A percentile compares a stretch with the other conserved stretches of the same genome.
These are phyloP conservation scores for Linaria vulgaris DNA, from an alignment of 257 asterid species.

Conservation along the genomic window DNA sequence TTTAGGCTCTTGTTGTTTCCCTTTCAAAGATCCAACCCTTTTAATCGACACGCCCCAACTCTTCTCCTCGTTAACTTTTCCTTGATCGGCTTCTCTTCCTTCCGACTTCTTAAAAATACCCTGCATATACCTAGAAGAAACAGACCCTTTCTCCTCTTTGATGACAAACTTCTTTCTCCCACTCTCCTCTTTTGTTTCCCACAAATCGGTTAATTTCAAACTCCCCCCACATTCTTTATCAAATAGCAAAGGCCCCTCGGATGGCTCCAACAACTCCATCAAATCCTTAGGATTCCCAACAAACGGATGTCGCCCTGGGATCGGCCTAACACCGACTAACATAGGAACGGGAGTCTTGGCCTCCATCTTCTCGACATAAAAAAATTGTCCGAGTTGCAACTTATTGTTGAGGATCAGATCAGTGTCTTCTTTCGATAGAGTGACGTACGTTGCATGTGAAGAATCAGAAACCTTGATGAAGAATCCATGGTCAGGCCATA, in stretches of 20 bases:
- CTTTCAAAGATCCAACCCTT: slow-evolving; percentile 35
- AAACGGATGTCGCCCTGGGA: slow-evolving; percentile 79
- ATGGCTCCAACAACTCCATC: slow-evolving; percentile 67
- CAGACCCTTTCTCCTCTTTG: slow-evolving; percentile 73
- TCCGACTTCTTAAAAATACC: slow-evolving; percentile 51
- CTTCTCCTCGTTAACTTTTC: slow-evolving; percentile 36
- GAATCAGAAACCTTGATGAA: slow-evolving; percentile 89
- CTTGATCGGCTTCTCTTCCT: slow-evolving; percentile 39
- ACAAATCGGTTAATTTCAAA: slow-evolving; percentile 13
- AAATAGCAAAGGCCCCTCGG: slow-evolving; percentile 35
- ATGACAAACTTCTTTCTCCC: slow-evolving; percentile 57
- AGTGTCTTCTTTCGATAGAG: slow-evolving; percentile 59
- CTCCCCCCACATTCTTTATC: slow-evolving; percentile 28
- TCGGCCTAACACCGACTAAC: slow-evolving; percentile 66
- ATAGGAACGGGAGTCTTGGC: slow-evolving; percentile 69
- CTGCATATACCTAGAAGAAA: slow-evolving; percentile 80
- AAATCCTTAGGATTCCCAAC: slow-evolving; percentile 80
- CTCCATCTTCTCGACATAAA: slow-evolving; percentile 77
- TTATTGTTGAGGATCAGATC: slow-evolving; percentile 77
- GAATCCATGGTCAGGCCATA: slow-evolving; percentile 84
- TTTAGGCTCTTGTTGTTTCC: slow-evolving; percentile 50
- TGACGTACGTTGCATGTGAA: slow-evolving; percentile 79
- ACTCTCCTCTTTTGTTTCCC: slow-evolving; percentile 36
- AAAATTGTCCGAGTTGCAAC: slow-evolving; percentile 73
- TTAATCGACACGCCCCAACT: slow-evolving; percentile 30